Evolutionary conservation across 192 early-diverging fungal species (phyloP).

Genomic region (Linnemannia schmuckeri): DNA sequence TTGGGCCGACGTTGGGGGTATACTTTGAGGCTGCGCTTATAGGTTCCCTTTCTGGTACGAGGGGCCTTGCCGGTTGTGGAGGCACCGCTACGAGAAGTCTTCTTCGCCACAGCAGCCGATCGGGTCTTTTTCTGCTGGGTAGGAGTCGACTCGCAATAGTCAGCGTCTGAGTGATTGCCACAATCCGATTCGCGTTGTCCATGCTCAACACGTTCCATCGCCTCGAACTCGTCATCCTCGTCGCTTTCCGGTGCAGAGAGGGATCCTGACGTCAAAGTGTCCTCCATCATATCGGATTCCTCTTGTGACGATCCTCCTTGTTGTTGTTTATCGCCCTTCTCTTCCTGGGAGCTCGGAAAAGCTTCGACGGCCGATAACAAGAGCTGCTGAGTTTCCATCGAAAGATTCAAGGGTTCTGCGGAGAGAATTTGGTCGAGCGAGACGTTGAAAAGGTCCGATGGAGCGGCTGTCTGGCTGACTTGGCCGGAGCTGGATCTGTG

Average conservation of each 20-base stretch:
- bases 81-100: neutral
- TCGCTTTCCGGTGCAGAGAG: neutral
- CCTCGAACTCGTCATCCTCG: neutral
- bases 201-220: neutral
- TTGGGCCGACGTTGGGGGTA: conserved; percentile 32
- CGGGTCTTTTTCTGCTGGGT: neutral
- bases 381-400: neutral
- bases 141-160: neutral
- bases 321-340: neutral
- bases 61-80: conserved; percentile 18
- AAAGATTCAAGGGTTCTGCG: conserved; percentile 15
- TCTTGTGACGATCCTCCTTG: neutral
- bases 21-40: conserved; percentile 30
- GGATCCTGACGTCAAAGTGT: conserved; percentile 3
- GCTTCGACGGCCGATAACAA: neutral
- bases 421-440: conserved; percentile 33
- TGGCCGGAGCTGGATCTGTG: neutral
- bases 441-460: conserved; percentile 35
- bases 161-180: neutral
- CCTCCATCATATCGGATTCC: neutral
- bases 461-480: conserved; percentile 26
- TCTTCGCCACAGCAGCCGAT: neutral
- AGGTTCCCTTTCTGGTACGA: conserved; percentile 14
- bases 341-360: neutral
- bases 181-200: neutral